Base-by-base conservation (phyloP, 1,139 yeast species). In the Geotrichum klebahnii region DNA sequence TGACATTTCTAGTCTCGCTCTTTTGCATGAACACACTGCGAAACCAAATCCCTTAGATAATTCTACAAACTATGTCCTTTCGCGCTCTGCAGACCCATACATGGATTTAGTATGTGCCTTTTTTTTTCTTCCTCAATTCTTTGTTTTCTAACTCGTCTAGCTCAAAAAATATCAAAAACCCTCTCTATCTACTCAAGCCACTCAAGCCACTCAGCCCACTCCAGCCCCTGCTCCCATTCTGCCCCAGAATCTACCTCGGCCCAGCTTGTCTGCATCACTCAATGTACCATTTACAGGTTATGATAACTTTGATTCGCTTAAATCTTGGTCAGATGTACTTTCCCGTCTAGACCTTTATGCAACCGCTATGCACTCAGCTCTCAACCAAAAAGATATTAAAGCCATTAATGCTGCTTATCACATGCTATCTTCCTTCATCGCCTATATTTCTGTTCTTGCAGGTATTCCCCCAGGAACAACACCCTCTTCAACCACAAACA, bases 391-490 rank as follows among this genome's bases (percentile, higher is more conserved):
- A 41, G 59, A 58, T 29, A 43, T 50, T 14, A 50, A 53, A 12
- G 50, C 52, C 14, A 45, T 58, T 31, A 54, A 48, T 5, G 36
- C 42, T 8, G 39, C 55, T n/a, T 58, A 52, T 46, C 55, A 55
- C 20, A 56, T 51, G 19, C 57, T 62, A 9, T 54, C 63, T 8
- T 51, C 57, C 22, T 51, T 57, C 12, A 51, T 61, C 24, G 64
- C 61, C 43, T 57, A 55, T 17, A 56, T 62, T 16, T 54, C 61
- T 24, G 49, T 60, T 17, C 54, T 59, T 45, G 57, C 64, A 0
- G 66, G 66, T 5, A 57, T 62, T 33, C 65, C 66, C 2, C 61
- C 63, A 9, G 65, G 65, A 12, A 55, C 65, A 1, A 52, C 55
- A 20, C 66, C 64, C 6, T 53, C 60, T 5, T 44, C 57, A 14